phyloP scores from a whole-genome alignment of 768 basidiomycete genomes.

The Phlebiopsis flavidoalba region DNA sequence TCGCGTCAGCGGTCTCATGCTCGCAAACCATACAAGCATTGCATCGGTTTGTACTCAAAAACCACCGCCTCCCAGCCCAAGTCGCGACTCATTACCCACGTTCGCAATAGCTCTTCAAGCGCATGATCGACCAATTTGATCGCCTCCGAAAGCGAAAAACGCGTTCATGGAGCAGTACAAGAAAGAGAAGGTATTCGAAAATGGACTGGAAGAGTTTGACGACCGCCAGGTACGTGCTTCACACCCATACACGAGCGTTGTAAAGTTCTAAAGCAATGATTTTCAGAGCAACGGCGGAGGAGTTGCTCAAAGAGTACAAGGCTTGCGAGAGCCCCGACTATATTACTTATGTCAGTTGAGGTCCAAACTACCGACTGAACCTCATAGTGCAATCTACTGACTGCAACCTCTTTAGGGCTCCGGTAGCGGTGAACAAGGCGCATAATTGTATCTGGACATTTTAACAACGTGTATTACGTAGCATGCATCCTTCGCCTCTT shows the following conservation, averaged over 20 bases:
- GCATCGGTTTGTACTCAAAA: conserved; percentile 64
- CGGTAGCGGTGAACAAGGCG: conserved; percentile 26
- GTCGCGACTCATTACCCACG: neutral
- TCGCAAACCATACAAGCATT: conserved; percentile 99
- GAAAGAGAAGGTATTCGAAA: conserved; percentile 93
- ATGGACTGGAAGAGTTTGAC: conserved; percentile 93
- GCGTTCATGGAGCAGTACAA: conserved; percentile 98
- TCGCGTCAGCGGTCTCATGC: conserved; percentile 96
- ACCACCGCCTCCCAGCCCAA: neutral
- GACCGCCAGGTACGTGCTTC: conserved; percentile 73
- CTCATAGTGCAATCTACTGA: neutral
- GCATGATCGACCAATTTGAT: conserved; percentile 95
- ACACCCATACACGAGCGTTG: neutral
- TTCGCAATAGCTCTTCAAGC: conserved; percentile 74
- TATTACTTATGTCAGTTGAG: conserved; percentile 68
- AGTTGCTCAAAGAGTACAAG: conserved; percentile 89
- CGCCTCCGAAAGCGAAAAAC: conserved; percentile 82
- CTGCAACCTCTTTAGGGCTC: conserved; percentile 23
- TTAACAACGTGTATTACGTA: no score
- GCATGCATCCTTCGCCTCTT: no score
- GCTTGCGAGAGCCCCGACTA: conserved; percentile 96
- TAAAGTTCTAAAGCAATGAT: conserved; percentile 2
- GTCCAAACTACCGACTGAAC: neutral
- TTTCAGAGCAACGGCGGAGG: conserved; percentile 80
- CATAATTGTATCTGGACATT: no score